Conservation (phyloP, 495 filamentous ascomycete species). For the Aspergillus sparsus region DNA sequence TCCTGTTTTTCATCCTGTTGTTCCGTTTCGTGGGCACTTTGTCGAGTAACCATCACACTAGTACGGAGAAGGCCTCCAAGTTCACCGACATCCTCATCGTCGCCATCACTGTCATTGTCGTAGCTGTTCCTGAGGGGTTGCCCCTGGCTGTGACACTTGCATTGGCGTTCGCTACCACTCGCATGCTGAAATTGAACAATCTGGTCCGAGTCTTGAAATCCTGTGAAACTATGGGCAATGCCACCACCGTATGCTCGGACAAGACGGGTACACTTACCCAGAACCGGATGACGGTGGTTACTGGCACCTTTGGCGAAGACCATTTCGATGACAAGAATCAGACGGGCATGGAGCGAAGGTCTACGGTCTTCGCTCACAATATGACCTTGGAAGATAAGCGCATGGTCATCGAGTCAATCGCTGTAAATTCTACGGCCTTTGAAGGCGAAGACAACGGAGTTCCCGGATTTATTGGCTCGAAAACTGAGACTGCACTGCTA, state of each 20-base stretch:
- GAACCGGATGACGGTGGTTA: constrained; percentile 75
- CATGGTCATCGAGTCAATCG: constrained; percentile 60
- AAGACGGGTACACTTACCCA: constrained; percentile 80
- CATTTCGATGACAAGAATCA: constrained; percentile 23
- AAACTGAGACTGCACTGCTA: constrained; percentile 75
- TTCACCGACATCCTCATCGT: constrained; percentile 63
- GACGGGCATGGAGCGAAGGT: constrained; percentile 12
- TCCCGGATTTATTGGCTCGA: constrained; percentile 70
- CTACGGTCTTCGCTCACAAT: constrained; percentile 7
- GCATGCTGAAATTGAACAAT: constrained; percentile 62
- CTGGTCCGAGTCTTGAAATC: constrained; percentile 65
- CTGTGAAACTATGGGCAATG: constrained; percentile 80
- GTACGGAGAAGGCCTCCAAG: constrained; percentile 62
- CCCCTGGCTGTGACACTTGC: constrained; percentile 62
- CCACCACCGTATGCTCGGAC: constrained; percentile 89
- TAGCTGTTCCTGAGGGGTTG: constrained; percentile 68
- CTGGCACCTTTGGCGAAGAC: constrained; percentile 59
- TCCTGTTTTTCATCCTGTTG: constrained; percentile 80
- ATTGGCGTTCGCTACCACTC: constrained; percentile 56
- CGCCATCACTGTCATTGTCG: constrained; percentile 59
- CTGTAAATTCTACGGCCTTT: constrained; percentile 76
- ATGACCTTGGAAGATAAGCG: constrained; percentile 35
- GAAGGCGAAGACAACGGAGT: constrained; percentile 64
- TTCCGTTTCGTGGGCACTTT: constrained; percentile 73
- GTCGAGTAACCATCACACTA: constrained; percentile 43